A percentile compares a stretch with the other conserved stretches of the same genome.
Evolutionary conservation across 495 filamentous ascomycete species (phyloP).

Genomic region (Xylaria venustula): DNA sequence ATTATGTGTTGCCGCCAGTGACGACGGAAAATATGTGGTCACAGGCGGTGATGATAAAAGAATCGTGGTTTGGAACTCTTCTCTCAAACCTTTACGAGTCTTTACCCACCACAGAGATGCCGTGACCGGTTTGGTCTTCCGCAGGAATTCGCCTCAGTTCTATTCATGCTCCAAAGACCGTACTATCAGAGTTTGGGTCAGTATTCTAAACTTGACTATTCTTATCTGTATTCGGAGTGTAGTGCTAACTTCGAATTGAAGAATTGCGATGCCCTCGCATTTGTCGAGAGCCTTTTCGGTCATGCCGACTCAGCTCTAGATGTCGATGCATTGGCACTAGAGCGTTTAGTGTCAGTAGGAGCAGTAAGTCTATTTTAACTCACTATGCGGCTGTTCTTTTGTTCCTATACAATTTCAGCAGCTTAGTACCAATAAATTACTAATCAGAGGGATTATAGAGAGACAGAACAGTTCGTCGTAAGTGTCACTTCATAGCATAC

Average conservation of each 20-base stretch:
- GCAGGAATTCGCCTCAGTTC: constrained; percentile 85
- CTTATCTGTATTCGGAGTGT: neutral
- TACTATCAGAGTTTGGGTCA: constrained; percentile 68
- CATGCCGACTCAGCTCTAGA: constrained; percentile 89
- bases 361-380: constrained; percentile 27
- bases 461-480: constrained; percentile 78
- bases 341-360: constrained; percentile 88
- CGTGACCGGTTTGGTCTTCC: constrained; percentile 80
- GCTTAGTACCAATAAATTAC: neutral
- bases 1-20: constrained; percentile 77
- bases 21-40: constrained; percentile 84
- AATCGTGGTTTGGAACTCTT: constrained; percentile 84
- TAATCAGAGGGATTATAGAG: constrained; percentile 40
- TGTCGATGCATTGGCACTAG: constrained; percentile 76
- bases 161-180: constrained; percentile 87
- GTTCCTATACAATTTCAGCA: neutral
- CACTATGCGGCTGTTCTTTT: too few relatives aligned
- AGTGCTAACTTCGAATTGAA: constrained; percentile 21
- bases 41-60: constrained; percentile 83
- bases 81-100: constrained; percentile 71
- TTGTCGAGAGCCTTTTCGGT: constrained; percentile 93
- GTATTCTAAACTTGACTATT: neutral
- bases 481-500: neutral
- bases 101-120: constrained; percentile 92
- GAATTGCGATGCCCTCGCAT: constrained; percentile 78